Base-by-base conservation (phyloP, 225 moss, liverwort and hornwort species). In the Antitrichia curtipendula region DNA sequence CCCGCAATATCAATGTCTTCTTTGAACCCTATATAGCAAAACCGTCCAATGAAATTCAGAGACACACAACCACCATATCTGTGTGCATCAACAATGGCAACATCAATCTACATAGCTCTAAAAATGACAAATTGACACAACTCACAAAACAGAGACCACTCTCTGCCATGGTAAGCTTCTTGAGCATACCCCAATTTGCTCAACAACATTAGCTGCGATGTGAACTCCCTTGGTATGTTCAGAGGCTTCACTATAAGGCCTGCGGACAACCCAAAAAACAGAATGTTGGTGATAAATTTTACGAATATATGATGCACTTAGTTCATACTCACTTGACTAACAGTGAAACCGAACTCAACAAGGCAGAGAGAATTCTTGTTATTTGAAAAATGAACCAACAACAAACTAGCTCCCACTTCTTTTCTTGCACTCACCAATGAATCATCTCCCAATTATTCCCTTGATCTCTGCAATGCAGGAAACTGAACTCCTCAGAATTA, bases 161-260 rank as follows among this genome's bases (percentile, higher is more conserved):
- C 58, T 69, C 62, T 69, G 63, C 78, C 52, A 59, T 47, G 60
- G 77, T 50, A 64, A 52, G 65, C 69, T 59, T 80, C 76, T 45
- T 84, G n/a, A n/a, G 91, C 92, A 80, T 96, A 98, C 96, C 92
- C 95, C 97, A 89, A 93, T 93, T 87, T 98, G 96, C 87, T 98
- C 97, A 36, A 98, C 97, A 81, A 90, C 88, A 86, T 96, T 98
- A 56, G 92, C 93, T 69, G 94, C 92, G 81, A 90, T 95, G 73
- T 89, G 94, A 83, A 94, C 89, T 64, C 93, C 93, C 88, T 91
- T 90, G 41, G 95, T 94, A 74, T 94, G 94, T 71, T 89, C 93
- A 85, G 92, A 93, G 27, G 87, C 86, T 91, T 96, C 97, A 89
- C 83, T 96, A 71, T 95, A 98, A 63, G 97, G 91, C 93, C 97